Percentiles rank a stretch among this genome's conserved stretches.
phyloP scores from a whole-genome alignment of 2,329 filamentous ascomycete species.

The Cordyceps tenuipes region DNA sequence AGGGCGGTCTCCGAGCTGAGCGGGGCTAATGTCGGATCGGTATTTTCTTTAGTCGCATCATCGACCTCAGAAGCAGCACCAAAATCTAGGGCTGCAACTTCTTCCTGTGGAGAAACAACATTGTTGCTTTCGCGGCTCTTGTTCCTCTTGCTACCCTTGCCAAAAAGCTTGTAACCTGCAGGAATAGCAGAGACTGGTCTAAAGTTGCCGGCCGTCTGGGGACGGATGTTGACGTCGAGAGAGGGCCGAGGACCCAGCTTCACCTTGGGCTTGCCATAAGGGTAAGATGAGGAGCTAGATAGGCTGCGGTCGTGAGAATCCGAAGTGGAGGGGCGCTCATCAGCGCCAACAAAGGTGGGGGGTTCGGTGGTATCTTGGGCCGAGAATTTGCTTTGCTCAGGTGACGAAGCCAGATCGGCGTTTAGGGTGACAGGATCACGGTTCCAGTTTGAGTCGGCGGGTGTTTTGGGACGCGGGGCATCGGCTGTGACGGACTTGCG shows the following conservation, averaged over 20 bases:
- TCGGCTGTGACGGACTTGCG: conserved; percentile 49
- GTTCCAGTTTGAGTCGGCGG: conserved; percentile 18
- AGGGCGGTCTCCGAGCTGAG: conserved; percentile 26
- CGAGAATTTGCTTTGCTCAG: conserved; percentile 42
- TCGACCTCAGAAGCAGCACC: conserved; percentile 19
- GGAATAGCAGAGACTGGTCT: conserved; percentile 74
- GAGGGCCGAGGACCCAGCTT: conserved; percentile 85
- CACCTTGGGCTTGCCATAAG: conserved; percentile 64
- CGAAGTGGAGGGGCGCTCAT: conserved; percentile 36
- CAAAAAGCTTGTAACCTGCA: conserved; percentile 65
- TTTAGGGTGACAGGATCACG: conserved; percentile 39
- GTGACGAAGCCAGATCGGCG: conserved; percentile 41
- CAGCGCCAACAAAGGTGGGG: conserved; percentile 42
- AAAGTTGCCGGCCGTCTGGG: conserved; percentile 53
- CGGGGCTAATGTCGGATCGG: conserved; percentile 13
- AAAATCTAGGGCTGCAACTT: conserved; percentile 28
- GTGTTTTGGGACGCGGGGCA: conserved; percentile 23
- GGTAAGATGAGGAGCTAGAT: conserved; percentile 40
- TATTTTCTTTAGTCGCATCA: conserved; percentile 11
- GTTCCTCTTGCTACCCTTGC: conserved; percentile 46
- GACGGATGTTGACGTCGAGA: conserved; percentile 51
- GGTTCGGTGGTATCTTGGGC: conserved; percentile 38
- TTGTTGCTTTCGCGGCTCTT: conserved; percentile 20
- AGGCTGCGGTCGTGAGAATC: conserved; percentile 32
- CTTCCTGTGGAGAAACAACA: conserved; percentile 27